A percentile compares a stretch with the other conserved stretches of the same genome.
Evolutionary conservation across 2,329 filamentous ascomycete genomes (phyloP).

Genomic region (Westerdykella aurantiaca): DNA sequence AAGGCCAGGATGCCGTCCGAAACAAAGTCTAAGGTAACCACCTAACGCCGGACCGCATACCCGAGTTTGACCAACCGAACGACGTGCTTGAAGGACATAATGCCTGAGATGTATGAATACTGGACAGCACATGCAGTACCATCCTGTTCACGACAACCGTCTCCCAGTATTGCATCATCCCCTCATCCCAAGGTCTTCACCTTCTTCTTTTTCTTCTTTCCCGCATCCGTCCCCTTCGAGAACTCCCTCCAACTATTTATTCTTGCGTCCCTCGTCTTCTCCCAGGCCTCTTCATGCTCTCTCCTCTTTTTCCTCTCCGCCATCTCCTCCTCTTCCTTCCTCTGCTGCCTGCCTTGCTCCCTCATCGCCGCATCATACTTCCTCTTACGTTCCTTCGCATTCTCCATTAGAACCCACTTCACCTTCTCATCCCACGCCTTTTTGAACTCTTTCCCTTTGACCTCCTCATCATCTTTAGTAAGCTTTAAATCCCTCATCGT

Average conservation of each 20-base stretch:
- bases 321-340: constrained; percentile 76
- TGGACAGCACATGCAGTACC: too few species aligned
- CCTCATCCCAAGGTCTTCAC: constrained; percentile 48
- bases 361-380: constrained; percentile 93
- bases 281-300: constrained; percentile 93
- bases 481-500: constrained; percentile 92
- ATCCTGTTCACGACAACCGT: too few species aligned
- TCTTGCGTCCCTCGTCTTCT: constrained; percentile 80
- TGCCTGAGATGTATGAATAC: too few species aligned
- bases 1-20: neutral
- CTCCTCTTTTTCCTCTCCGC: constrained; percentile 59
- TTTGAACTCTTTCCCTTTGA: constrained; percentile 76
- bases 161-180: too few species aligned
- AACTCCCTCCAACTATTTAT: constrained; percentile 95
- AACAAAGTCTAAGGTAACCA: too few species aligned
- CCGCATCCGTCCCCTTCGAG: constrained; percentile 57
- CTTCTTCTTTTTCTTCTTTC: constrained; percentile 47
- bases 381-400: constrained; percentile 75
- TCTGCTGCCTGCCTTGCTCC: constrained; percentile 87
- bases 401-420: constrained; percentile 83
- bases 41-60: too few species aligned
- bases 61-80: too few species aligned
- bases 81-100: too few species aligned
- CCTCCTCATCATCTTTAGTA: constrained; percentile 80
- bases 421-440: constrained; percentile 86